Base-by-base conservation (phyloP, 2,329 filamentous ascomycete species). In the Aspergillus latus region DNA sequence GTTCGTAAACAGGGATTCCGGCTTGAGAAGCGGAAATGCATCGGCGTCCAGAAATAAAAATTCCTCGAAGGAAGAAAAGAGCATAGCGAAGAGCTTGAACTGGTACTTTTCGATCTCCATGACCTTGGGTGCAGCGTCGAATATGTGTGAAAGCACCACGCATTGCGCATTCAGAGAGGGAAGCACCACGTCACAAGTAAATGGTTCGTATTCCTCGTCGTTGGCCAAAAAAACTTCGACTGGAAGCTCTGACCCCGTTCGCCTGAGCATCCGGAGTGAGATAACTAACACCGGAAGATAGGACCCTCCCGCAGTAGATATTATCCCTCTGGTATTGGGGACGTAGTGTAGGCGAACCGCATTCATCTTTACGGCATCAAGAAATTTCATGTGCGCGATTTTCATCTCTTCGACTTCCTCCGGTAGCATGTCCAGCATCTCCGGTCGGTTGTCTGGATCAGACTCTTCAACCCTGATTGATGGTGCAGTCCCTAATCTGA, bases 1-100 rank as follows among this genome's bases (percentile, higher is more conserved):
- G 2, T 65, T 64, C 1, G 58, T 60, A 61, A 82, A 79, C 1
- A 81, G 64, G 3, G 61, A 44, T 10, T 76, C 73, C 0, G 79
- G 78, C 21, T 74, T 67, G 5, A 70, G 62, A 2, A 80, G 54
- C 1, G 78, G 74, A 37, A 81, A 77, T 40, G 73, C 72, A 48
- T 81, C 79, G 1, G 76, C 77, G 54, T 81, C 79, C 13, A 81
- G 66, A 61, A 79, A 81, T 4, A 82, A 68, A 8, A 81, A 71
- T 28, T 79, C 70, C 57, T 79, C 74, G 52, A 81, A 82, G 0
- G 76, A 77, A 6, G 77, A 80, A 61, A 81, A 78, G 5, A 81
- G 67, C 63, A 81, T 75, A 1, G 78, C 74, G 34, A 81, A 74
- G 1, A 72, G 68, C 60, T 82, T 82, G 62, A 78, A 73, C 59